Conservation (phyloP, 208 protist genomes). For the Trypanosomatidae sp. region DNA sequence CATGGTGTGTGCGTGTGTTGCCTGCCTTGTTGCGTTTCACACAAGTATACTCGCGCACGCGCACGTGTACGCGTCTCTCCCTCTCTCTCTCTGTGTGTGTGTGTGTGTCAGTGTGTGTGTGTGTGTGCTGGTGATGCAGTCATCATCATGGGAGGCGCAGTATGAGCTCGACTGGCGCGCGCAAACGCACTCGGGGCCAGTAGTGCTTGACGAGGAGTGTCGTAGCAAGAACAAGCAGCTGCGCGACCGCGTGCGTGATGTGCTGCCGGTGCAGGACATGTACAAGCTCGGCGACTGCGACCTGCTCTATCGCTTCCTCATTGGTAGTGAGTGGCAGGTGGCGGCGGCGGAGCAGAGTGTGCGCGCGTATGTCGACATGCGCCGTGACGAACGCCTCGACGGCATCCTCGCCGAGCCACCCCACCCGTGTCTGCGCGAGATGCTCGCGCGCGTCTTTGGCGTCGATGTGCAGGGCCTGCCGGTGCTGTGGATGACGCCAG, state of each 20-base stretch:
- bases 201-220: slow-evolving; percentile 27
- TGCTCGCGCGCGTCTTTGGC: slow-evolving; percentile 37
- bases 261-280: slow-evolving; percentile 51
- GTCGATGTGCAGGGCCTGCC: slow-evolving; percentile 43
- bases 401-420: slow-evolving; percentile 29
- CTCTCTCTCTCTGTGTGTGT: too few species aligned
- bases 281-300: slow-evolving; percentile 70
- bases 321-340: slow-evolving; percentile 45
- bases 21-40: too few species aligned
- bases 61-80: too few species aligned
- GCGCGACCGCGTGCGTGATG: slow-evolving; percentile 10
- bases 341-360: slow-evolving; percentile 15
- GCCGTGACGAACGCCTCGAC: slow-evolving; percentile 27
- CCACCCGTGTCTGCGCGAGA: slow-evolving; percentile 13
- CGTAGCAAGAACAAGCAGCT: slow-evolving; percentile 50
- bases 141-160: slow-evolving; percentile 19
- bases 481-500: slow-evolving; percentile 50
- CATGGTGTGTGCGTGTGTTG: too few species aligned
- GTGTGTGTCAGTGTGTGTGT: too few species aligned
- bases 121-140: too few species aligned
- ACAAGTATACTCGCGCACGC: too few species aligned
- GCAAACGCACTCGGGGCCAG: slow-evolving; percentile 20
- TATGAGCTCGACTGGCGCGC: slow-evolving; percentile 23
- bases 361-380: slow-evolving; percentile 28
- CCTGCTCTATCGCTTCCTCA: slow-evolving; percentile 70